These are phyloP conservation scores for Papiliotrema fonsecae DNA, from an alignment of 1,284 basidiomycete species.

Conservation along the genomic window DNA sequence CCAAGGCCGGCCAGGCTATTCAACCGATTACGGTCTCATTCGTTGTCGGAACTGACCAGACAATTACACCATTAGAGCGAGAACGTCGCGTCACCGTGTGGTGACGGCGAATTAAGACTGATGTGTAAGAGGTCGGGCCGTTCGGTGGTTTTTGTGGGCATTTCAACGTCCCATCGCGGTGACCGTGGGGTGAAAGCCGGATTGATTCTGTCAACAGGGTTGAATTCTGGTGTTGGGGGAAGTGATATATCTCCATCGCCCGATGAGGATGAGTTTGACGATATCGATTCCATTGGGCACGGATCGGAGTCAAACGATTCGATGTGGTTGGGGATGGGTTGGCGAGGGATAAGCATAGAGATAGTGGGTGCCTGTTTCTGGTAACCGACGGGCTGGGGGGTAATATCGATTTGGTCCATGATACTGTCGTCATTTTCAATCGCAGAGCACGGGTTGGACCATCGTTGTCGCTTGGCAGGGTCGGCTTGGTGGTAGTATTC, in stretches of 20 bases:
- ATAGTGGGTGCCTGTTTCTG: not conserved
- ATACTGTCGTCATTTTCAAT: conserved; percentile 16
- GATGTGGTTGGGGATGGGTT: conserved; percentile 2
- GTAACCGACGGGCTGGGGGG: not conserved
- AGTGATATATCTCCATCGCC: conserved; percentile 22
- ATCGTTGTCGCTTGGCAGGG: not conserved
- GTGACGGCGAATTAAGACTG: not conserved
- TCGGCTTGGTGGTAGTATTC: not conserved
- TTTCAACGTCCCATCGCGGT: not conserved
- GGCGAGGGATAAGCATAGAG: not conserved
- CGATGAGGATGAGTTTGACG: conserved; percentile 27
- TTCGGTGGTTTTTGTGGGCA: not conserved
- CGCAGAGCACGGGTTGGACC: conserved; percentile 8
- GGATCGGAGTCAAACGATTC: conserved; percentile 10
- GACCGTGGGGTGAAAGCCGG: not conserved
- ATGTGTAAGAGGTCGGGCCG: not conserved
- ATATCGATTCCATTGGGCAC: conserved; percentile 10
- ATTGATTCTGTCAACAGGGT: conserved; percentile 16
- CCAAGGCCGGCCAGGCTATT: no score
- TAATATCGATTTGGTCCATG: conserved; percentile 23
- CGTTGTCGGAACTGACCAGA: no score
- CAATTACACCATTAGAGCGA: not conserved
- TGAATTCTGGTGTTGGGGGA: conserved; percentile 32
- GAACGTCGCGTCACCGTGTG: not conserved
- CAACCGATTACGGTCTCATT: no score